These are phyloP conservation scores for Dissophora ornata DNA, from an alignment of 192 early-diverging fungal genomes.

Conservation along the genomic window DNA sequence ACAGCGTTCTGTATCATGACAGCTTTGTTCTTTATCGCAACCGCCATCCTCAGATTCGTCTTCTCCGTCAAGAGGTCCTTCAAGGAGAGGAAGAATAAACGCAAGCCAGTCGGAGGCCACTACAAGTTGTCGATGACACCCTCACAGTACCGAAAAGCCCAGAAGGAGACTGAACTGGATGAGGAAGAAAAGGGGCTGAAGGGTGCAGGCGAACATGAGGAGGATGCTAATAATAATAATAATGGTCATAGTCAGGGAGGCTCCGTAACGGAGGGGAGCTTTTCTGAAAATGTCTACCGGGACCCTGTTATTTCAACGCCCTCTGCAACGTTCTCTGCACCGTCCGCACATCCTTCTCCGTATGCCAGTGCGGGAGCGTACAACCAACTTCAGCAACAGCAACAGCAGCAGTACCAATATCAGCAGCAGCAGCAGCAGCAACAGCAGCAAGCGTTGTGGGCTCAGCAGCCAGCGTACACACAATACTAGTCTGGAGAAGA, in stretches of 20 bases:
- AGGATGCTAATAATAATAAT: not conserved
- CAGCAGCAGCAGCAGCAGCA: conserved; percentile 17
- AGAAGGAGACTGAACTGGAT: conserved; percentile 22
- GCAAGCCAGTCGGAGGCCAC: conserved; percentile 25
- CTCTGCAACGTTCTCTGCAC: conserved; percentile 6
- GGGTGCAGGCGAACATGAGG: conserved; percentile 43
- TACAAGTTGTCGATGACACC: conserved; percentile 20
- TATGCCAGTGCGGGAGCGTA: not conserved
- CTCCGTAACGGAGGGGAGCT: conserved; percentile 11
- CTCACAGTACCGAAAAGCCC: conserved; percentile 23
- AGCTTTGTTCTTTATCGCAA: conserved; percentile 24
- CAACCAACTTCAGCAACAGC: not conserved
- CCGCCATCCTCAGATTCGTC: conserved; percentile 19
- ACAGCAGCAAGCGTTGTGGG: conserved; percentile 12
- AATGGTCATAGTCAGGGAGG: not conserved
- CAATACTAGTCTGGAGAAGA: not conserved
- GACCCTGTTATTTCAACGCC: conserved; percentile 20
- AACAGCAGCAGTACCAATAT: conserved; percentile 21
- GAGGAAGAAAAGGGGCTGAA: conserved; percentile 31
- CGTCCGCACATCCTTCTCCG: no score
- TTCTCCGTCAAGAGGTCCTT: conserved; percentile 19
- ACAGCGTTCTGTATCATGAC: conserved; percentile 39
- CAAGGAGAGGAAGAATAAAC: conserved; percentile 9
- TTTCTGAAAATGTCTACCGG: conserved; percentile 29
- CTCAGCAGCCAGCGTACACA: conserved; percentile 12